Base-by-base conservation (phyloP, 768 basidiomycete genomes). In the Cantharellus anzutake region DNA sequence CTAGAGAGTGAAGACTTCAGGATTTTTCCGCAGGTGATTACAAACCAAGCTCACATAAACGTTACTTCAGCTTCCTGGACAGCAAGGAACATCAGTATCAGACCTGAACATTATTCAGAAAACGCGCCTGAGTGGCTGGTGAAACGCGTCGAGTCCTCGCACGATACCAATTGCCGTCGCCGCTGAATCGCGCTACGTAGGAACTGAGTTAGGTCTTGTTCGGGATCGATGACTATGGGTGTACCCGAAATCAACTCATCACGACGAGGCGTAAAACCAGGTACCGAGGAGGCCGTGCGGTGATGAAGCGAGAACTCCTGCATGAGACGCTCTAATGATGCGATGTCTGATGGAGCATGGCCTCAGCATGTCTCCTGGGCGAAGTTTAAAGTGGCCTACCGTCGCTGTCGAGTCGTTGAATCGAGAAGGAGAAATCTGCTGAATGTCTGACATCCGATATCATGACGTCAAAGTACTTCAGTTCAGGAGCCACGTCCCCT, bases 81-180 rank as follows among this genome's bases (percentile, higher is more conserved):
- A 42, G 34, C 14, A 14, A 42, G 35, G 56, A 57, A 14, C 16
- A 42, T 7, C 35, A 57, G 35, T 7, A 7, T 37, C 11, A 7
- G 52, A 37, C 52, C 11, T 7, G 35, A 5, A 40, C 16, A 5
- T 57, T 57, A 38, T 5, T 38, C 5, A 41, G 41, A 37, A 42
- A 5, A 57, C 14, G 5, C 56, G 42, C 56, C 41, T 86, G 91
- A 73, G 93, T 96, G 48, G 87, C 65, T 3, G 88, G 80, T 51
- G 89, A 93, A n/a, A 80, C 73, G 29, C 87, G 78, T 58, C 86
- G 84, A 62, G 97, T 83, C 73, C 82, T 87, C 51, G 94, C 94
- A 57, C 94, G 86, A 71, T 98, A 97, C 96, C 94, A 99, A 55
- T 83, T 75, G 4, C 88, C 88, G 66, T 96, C 86, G 55, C 74